Evolutionary conservation across 495 filamentous ascomycete species (phyloP), one percentile per base, ranked within the genome.

Genomic region (Talaromyces trachyspermus): DNA sequence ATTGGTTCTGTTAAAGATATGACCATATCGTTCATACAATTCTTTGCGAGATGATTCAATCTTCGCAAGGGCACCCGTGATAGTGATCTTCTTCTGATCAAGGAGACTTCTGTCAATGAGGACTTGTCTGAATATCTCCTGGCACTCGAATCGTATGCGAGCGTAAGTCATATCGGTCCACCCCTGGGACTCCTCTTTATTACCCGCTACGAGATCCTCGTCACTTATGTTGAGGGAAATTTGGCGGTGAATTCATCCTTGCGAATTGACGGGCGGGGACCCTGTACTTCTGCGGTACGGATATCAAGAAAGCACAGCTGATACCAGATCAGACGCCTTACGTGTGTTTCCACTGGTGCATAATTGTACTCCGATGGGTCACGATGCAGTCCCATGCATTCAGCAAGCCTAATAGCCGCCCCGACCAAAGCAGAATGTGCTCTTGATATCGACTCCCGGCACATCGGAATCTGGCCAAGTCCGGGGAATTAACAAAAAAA

Each of bases 251-350:
- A 88, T 44, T 87, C 84, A n/a, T 85, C 82, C 11, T 68, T 59
- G 4, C 83, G 76, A 42, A 89, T 86, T 45, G 74, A 67, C 3
- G 84, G 80, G 15, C 77, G 76, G 4, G 85, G 85, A 0, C 83
- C 85, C 49, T 84, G 81, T 6, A 80, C 76, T 59, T 88, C 84
- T 53, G 79, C 82, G 1, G 83, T 85, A 20, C 82, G 72, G 43
- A 86, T 78, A 57, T 88, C 84, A 10, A 88, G 71, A 56, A 84
- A 84, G 58, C 82, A 85, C 12, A 87, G 66, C 53, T 88, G 83
- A 56, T 85, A 80, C 84, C 84, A 88, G 22, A 86, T 71, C 9
- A 86, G 52, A 11, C 84, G 77, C 5, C 84, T 76, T 14, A 86
- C 66, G 37, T 87, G 81, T 3, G 77, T 77, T 53, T 86, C 83